Evolutionary conservation across 148 eudicot species (phyloP).

Genomic region (Rhododendron griersonianum): DNA sequence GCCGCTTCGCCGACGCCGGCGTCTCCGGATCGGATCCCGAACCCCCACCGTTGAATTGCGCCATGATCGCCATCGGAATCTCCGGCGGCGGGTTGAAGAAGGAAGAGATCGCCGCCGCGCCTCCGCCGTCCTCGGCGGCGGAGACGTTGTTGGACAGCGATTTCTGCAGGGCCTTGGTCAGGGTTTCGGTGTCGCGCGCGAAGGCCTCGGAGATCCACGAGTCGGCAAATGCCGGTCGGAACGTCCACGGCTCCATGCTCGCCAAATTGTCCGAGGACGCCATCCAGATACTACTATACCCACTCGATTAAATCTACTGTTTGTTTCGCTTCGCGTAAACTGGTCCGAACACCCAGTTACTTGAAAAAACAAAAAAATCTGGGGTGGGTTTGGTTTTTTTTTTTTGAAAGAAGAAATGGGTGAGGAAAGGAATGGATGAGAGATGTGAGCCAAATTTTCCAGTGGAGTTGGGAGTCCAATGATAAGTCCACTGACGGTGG

Average conservation of each 20-base stretch:
- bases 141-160: conserved; percentile 14
- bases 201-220: conserved; percentile 59
- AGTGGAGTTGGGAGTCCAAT: neutral
- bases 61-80: conserved; percentile 12
- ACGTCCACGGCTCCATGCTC: conserved; percentile 49
- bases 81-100: conserved; percentile 7
- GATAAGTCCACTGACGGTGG: neutral
- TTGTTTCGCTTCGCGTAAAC: neutral
- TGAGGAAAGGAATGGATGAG: neutral
- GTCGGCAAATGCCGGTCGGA: conserved; percentile 35
- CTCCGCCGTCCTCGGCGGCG: neutral
- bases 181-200: conserved; percentile 43
- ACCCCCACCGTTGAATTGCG: neutral
- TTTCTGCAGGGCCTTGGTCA: conserved; percentile 40
- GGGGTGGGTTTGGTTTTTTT: too few relatives aligned
- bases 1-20: conserved; percentile 7
- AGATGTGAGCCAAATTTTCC: neutral
- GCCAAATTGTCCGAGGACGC: conserved; percentile 42
- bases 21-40: conserved; percentile 25
- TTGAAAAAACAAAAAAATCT: too few relatives aligned
- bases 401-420: neutral
- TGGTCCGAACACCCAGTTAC: neutral
- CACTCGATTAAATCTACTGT: neutral
- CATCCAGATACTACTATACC: conserved; percentile 18
- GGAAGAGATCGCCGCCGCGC: conserved; percentile 9